These are phyloP conservation scores for Fomes fomentarius DNA, from an alignment of 1,284 basidiomycete species.

Conservation along the genomic window DNA sequence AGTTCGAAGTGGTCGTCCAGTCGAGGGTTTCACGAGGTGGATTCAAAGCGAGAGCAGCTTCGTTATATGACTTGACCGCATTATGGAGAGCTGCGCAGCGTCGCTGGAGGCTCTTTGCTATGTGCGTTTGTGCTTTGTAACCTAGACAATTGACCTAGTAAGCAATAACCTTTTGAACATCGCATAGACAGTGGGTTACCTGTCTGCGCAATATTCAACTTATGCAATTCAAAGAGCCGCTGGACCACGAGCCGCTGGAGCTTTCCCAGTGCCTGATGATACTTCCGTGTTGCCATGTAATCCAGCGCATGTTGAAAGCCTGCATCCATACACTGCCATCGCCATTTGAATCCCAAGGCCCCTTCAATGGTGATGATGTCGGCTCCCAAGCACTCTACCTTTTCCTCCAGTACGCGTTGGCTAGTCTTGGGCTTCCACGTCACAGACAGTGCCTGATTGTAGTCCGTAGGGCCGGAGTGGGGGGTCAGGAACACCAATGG, in stretches of 20 bases:
- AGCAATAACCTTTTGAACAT: too few species aligned
- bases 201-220: slow-evolving; percentile 29
- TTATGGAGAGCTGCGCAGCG: slow-evolving; percentile 26
- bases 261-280: slow-evolving; percentile 28
- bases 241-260: slow-evolving; percentile 32
- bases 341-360: background rate
- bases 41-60: slow-evolving; percentile 24
- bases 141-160: slow-evolving; percentile 10
- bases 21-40: slow-evolving; percentile 33
- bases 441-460: background rate
- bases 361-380: background rate
- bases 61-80: slow-evolving; percentile 32
- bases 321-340: background rate
- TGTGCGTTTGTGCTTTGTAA: slow-evolving; percentile 30
- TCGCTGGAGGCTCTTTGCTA: slow-evolving; percentile 28
- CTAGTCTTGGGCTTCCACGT: background rate
- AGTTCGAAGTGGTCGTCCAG: slow-evolving; percentile 33
- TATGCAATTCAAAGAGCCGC: slow-evolving; percentile 35
- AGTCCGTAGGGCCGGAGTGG: background rate
- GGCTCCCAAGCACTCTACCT: background rate
- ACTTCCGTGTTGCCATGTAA: slow-evolving; percentile 16
- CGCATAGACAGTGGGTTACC: slow-evolving; percentile 8
- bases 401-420: background rate
- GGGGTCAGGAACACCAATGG: slow-evolving; percentile 5
- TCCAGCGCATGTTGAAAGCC: background rate